A percentile compares a stretch with the other conserved stretches of the same genome.
These are phyloP conservation scores for Aspergillus fumigatus DNA, from an alignment of 2,329 filamentous ascomycete species.

Conservation along the genomic window DNA sequence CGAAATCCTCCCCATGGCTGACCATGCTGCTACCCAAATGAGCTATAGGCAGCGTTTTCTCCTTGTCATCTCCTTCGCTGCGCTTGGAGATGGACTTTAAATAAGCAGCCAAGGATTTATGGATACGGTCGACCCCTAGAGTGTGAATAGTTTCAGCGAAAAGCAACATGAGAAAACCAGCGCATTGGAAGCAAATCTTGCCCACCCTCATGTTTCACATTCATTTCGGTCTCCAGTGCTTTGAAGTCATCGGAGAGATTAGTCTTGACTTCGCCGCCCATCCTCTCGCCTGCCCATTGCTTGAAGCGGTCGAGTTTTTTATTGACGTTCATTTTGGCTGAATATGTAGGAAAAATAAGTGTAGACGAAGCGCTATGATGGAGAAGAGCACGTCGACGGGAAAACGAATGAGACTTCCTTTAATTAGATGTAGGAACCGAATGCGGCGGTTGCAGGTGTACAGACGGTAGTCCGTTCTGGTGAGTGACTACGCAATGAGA, in stretches of 20 bases:
- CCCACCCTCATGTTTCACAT: slow-evolving; percentile 77
- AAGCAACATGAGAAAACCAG: background rate
- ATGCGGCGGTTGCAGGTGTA: background rate
- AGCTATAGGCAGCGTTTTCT: slow-evolving; percentile 75
- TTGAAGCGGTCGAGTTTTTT: slow-evolving; percentile 95
- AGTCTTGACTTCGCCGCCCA: slow-evolving; percentile 87
- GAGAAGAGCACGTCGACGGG: slow-evolving; percentile 3
- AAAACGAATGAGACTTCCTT: background rate
- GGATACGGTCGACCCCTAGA: slow-evolving; percentile 84
- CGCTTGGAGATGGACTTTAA: slow-evolving; percentile 83
- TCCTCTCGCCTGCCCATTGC: slow-evolving; percentile 97
- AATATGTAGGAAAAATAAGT: background rate
- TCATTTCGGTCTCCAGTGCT: slow-evolving; percentile 84
- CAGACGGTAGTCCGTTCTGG: background rate
- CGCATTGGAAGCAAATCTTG: background rate
- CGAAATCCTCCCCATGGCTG: slow-evolving; percentile 85
- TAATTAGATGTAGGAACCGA: background rate
- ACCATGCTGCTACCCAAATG: slow-evolving; percentile 83
- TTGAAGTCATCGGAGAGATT: slow-evolving; percentile 87
- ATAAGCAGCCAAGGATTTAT: slow-evolving; percentile 79
- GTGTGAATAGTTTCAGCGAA: slow-evolving; percentile 11
- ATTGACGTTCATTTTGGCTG: slow-evolving; percentile 56
- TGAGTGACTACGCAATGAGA: background rate
- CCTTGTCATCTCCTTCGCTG: slow-evolving; percentile 79
- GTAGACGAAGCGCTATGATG: background rate